Evolutionary conservation across 495 filamentous ascomycete species (phyloP).

Genomic region (Daldinia grandis): DNA sequence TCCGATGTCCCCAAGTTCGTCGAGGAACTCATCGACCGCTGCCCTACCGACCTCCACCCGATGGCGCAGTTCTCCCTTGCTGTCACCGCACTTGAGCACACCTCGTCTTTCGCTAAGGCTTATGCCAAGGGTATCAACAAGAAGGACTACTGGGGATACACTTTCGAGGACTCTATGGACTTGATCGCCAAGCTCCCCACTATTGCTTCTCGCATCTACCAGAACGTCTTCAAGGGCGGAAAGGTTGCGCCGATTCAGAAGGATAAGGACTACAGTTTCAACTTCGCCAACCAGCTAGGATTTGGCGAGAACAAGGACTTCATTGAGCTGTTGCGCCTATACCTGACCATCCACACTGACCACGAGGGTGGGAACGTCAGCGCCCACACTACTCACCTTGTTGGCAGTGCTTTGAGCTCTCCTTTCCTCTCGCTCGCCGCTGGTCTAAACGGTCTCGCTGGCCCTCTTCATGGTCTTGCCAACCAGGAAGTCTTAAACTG

Average conservation of each 20-base stretch:
- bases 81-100: constrained; percentile 96
- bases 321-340: constrained; percentile 95
- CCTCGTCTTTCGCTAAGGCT: constrained; percentile 95
- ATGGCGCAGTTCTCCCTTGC: constrained; percentile 99
- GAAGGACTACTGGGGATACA: constrained; percentile 99
- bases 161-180: constrained; percentile 99
- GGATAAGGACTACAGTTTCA: constrained; percentile 98
- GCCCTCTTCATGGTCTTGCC: constrained; percentile 97
- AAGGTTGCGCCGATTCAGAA: constrained; percentile 95
- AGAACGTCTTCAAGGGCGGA: constrained; percentile 99
- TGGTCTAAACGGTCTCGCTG: constrained; percentile 96
- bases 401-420: constrained; percentile 95
- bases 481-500: constrained; percentile 99
- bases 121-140: constrained; percentile 99
- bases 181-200: constrained; percentile 99
- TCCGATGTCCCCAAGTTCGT: constrained; percentile 95
- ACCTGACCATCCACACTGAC: constrained; percentile 99
- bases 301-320: constrained; percentile 96
- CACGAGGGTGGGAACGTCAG: constrained; percentile 99
- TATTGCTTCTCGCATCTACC: constrained; percentile 98
- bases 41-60: constrained; percentile 96
- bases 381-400: constrained; percentile 97
- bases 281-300: constrained; percentile 98
- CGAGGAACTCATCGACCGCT: constrained; percentile 99
- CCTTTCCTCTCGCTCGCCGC: constrained; percentile 95